A percentile compares a stretch with the other conserved stretches of the same genome.
Evolutionary conservation across 148 eudicot genomes (phyloP).

Genomic region (Rhododendron henanense): DNA sequence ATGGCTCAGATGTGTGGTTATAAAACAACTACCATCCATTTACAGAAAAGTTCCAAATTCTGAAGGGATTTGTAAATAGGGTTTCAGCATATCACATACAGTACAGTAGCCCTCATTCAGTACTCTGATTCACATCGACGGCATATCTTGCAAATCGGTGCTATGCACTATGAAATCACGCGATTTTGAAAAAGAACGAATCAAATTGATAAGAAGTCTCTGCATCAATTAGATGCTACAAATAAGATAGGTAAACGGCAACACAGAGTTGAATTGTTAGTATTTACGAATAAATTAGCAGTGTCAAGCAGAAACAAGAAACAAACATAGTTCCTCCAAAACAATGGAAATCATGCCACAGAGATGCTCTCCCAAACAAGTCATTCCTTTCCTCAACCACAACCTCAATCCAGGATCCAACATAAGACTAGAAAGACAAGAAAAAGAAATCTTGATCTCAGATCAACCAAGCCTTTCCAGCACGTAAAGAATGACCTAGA

Average conservation of each 20-base stretch:
- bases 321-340: conserved; percentile 1
- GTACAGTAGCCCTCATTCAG: background rate
- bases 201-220: background rate
- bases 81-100: background rate
- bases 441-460: background rate
- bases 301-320: background rate
- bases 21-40: background rate
- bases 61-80: background rate
- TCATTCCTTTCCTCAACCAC: conserved; percentile 1
- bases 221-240: background rate
- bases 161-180: background rate
- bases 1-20: background rate
- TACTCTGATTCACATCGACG: background rate
- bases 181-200: background rate
- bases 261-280: background rate
- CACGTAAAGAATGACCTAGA: conserved; percentile 11
- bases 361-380: background rate
- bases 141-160: background rate
- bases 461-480: background rate
- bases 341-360: conserved; percentile 7
- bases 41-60: background rate
- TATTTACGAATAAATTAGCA: conserved; percentile 2
- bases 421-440: conserved; percentile 6
- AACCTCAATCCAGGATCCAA: background rate
- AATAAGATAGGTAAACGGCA: background rate